These are phyloP conservation scores for Aureobasidium zeae DNA, from an alignment of 2,329 filamentous ascomycete genomes.

Conservation along the genomic window DNA sequence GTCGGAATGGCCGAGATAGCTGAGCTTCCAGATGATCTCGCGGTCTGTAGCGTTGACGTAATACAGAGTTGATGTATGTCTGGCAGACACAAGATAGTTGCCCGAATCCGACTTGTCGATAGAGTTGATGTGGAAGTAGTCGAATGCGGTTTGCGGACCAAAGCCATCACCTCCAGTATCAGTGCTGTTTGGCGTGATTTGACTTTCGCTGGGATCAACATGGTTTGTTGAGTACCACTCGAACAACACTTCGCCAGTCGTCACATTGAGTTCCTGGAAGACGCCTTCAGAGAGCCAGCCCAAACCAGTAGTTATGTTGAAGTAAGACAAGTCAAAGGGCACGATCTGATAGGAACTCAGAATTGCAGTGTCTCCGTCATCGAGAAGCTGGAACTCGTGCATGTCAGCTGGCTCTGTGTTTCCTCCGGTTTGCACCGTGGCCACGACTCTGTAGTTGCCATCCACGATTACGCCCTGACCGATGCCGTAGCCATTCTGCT, in stretches of 20 bases:
- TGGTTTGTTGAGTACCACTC: constrained; percentile 49
- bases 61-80: constrained; percentile 39
- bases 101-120: constrained; percentile 40
- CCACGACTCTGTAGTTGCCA: constrained; percentile 36
- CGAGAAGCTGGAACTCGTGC: constrained; percentile 38
- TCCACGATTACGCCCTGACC: constrained; percentile 41
- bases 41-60: constrained; percentile 40
- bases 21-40: constrained; percentile 42
- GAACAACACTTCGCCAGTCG: constrained; percentile 45
- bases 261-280: constrained; percentile 35
- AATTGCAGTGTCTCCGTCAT: constrained; percentile 29
- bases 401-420: constrained; percentile 30
- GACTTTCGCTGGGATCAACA: constrained; percentile 37
- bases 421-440: constrained; percentile 29
- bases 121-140: constrained; percentile 48
- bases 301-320: constrained; percentile 28
- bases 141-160: constrained; percentile 36
- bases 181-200: constrained; percentile 29
- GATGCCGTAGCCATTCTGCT: constrained; percentile 37
- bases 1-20: constrained; percentile 17
- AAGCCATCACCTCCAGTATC: constrained; percentile 34
- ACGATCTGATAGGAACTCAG: constrained; percentile 22
- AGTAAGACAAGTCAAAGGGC: constrained; percentile 34
- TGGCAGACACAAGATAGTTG: constrained; percentile 45
- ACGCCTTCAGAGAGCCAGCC: constrained; percentile 36